phyloP scores from a whole-genome alignment of 371 early-diverging fungal genomes.

The Blastocladiella emersonii region DNA sequence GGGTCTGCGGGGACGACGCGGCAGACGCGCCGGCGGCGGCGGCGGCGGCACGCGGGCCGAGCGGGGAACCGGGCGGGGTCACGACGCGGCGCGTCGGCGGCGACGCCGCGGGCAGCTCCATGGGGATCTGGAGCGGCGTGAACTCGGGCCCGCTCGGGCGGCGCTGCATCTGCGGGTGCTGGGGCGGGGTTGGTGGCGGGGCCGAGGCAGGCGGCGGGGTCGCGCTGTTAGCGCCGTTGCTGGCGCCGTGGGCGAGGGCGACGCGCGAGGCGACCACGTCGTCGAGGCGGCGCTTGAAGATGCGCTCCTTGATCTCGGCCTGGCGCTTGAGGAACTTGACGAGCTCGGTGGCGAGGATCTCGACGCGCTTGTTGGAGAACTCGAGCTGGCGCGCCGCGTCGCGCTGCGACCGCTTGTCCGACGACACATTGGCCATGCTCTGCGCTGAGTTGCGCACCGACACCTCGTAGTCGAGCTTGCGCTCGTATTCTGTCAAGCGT shows the following conservation, averaged over 20 bases:
- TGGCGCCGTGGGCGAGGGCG: background rate
- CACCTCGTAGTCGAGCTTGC: background rate
- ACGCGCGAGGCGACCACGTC: background rate
- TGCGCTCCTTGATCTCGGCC: background rate
- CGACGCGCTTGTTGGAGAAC: background rate
- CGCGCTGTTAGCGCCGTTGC: background rate
- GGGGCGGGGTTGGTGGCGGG: too few species aligned
- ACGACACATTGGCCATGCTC: background rate
- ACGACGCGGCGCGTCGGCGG: too few species aligned
- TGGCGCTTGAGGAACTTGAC: background rate
- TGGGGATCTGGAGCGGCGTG: too few species aligned
- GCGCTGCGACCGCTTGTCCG: background rate
- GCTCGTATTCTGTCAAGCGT: background rate
- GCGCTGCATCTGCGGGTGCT: background rate
- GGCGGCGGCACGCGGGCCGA: too few species aligned
- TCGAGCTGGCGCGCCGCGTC: constrained; percentile 1
- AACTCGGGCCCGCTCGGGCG: too few species aligned
- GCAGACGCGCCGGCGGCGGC: too few species aligned
- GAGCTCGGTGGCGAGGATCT: background rate
- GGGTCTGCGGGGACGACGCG: too few species aligned
- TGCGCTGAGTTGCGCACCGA: background rate
- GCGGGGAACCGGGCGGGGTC: too few species aligned
- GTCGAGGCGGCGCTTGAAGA: background rate
- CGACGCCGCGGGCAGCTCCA: background rate
- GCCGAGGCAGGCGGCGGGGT: too few species aligned